These are phyloP conservation scores for Talaromyces adpressus DNA, from an alignment of 495 filamentous ascomycete genomes.

Conservation along the genomic window DNA sequence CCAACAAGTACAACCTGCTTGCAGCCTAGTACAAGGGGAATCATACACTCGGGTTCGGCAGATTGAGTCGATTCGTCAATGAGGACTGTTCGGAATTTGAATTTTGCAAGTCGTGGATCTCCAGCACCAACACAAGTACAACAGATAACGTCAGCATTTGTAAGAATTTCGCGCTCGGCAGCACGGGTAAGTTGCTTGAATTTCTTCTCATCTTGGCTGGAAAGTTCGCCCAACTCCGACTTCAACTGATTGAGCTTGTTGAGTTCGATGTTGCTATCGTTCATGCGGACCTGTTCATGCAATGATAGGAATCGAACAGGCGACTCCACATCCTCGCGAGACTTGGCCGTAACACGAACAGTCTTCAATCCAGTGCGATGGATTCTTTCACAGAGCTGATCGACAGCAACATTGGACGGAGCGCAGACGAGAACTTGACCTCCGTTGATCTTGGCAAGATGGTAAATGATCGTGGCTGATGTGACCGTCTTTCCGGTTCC, in stretches of 20 bases:
- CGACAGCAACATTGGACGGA: slow-evolving; percentile 96
- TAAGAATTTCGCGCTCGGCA: slow-evolving; percentile 92
- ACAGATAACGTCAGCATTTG: slow-evolving; percentile 96
- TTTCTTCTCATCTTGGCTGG: slow-evolving; percentile 96
- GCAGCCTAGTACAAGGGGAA: slow-evolving; percentile 92
- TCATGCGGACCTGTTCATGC: slow-evolving; percentile 95
- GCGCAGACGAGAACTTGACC: slow-evolving; percentile 95
- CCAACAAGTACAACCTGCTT: slow-evolving; percentile 98
- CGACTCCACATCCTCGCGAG: slow-evolving; percentile 95
- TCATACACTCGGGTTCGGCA: slow-evolving; percentile 99
- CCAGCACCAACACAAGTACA: slow-evolving; percentile 98
- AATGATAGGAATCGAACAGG: slow-evolving; percentile 90
- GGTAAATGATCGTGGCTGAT: slow-evolving; percentile 98
- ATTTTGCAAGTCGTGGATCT: slow-evolving; percentile 88
- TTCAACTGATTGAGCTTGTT: slow-evolving; percentile 89
- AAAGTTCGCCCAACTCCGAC: slow-evolving; percentile 82
- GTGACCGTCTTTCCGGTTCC: slow-evolving; percentile 99
- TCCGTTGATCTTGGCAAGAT: slow-evolving; percentile 89
- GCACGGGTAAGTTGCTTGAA: slow-evolving; percentile 89
- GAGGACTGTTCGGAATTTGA: slow-evolving; percentile 95
- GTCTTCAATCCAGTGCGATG: slow-evolving; percentile 92
- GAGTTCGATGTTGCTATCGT: slow-evolving; percentile 90
- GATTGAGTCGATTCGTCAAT: slow-evolving; percentile 99
- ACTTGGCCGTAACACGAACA: slow-evolving; percentile 97
- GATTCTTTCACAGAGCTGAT: slow-evolving; percentile 97